Conservation (phyloP, 441 rosid species). For the Mallotus repandus region DNA sequence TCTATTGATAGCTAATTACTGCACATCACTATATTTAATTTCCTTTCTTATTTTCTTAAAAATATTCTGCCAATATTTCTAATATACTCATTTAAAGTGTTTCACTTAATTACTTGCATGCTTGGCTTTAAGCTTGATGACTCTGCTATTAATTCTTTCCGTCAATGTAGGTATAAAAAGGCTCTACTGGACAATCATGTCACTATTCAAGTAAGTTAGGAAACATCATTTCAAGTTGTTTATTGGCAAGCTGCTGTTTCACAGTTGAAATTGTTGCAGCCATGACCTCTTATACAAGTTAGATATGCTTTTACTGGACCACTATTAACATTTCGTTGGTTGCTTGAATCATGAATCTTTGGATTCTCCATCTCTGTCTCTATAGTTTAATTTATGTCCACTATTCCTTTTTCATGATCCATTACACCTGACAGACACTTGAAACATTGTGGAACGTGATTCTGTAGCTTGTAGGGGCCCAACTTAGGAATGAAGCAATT, state of each 20-base stretch:
- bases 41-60: neutral
- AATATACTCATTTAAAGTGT: neutral
- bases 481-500: neutral
- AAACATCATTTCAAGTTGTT: neutral
- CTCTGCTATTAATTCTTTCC: conserved; percentile 8
- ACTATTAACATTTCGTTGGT: neutral
- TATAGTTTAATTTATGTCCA: neutral
- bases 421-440: neutral
- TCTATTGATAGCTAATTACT: neutral
- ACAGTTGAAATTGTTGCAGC: neutral
- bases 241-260: neutral
- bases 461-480: neutral
- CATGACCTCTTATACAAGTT: neutral
- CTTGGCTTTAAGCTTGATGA: conserved; percentile 1
- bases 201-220: conserved; percentile 60
- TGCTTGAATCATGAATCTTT: neutral
- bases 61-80: neutral
- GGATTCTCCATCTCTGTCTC: no score
- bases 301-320: neutral
- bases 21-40: neutral
- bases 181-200: conserved; percentile 84
- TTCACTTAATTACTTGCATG: conserved; percentile 5
- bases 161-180: conserved; percentile 66
- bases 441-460: neutral
- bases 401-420: neutral